phyloP scores from a whole-genome alignment of 1,284 basidiomycete genomes.

The Melampsora larici-populina region DNA sequence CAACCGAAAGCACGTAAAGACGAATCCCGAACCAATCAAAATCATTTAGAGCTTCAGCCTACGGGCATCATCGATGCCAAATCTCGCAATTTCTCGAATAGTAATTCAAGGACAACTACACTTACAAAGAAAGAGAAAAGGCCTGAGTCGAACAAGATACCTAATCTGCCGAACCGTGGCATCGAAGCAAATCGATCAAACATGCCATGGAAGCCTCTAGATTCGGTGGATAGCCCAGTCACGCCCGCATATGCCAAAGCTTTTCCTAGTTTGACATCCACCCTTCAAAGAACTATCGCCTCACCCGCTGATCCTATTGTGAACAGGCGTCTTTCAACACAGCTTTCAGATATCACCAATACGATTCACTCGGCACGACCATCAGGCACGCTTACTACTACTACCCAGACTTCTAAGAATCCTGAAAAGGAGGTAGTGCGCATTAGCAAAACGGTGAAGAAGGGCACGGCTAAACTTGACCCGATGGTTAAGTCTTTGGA shows the following conservation, averaged over 20 bases:
- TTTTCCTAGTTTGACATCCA: background rate
- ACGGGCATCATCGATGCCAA: background rate
- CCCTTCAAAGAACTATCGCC: background rate
- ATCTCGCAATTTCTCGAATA: background rate
- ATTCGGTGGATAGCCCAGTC: background rate
- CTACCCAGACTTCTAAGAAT: too few relatives aligned
- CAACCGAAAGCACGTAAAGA: background rate
- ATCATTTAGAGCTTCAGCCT: background rate
- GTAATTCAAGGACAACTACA: background rate
- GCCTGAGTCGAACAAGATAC: background rate
- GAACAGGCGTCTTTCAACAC: background rate
- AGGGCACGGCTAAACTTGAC: too few relatives aligned
- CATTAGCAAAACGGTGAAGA: too few relatives aligned
- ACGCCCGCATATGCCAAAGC: background rate
- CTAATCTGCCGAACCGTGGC: background rate
- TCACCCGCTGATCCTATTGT: background rate
- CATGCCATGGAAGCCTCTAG: background rate
- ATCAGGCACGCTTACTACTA: background rate
- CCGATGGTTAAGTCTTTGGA: too few relatives aligned
- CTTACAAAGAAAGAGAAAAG: background rate
- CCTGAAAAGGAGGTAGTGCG: too few relatives aligned
- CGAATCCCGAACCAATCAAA: background rate
- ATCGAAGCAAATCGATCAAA: background rate
- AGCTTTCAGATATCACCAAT: constrained; percentile 6
- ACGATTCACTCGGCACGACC: background rate